Base-by-base conservation (phyloP, 2,329 filamentous ascomycete species). In the Aureobasidium sp. region DNA sequence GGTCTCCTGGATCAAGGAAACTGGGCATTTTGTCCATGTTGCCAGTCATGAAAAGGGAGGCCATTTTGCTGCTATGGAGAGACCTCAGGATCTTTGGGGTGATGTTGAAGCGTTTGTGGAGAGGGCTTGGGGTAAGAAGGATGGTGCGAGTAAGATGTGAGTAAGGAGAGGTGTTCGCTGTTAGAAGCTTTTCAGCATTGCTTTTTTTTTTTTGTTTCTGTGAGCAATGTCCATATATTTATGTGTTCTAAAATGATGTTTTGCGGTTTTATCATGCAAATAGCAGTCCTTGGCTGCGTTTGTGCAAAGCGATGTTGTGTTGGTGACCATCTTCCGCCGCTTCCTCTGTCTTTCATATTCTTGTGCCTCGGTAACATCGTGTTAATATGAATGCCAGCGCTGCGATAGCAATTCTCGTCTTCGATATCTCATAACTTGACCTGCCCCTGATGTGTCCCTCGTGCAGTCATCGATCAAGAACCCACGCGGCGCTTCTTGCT, bases 61-160 rank as follows among this genome's bases (percentile, higher is more conserved):
- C 0, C 75, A 76, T 67, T 77, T 77, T 63, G 72, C 73, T 1
- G 75, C 75, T 2, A 67, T 74, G 67, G 72, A 74, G 69, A 69
- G 68, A 59, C 72, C 71, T 57, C 63, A 66, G 17, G 71, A 69
- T 44, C 63, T 74, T 17, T 66, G 72, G 9, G 67, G 61, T 5
- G 71, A 74, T 67, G 66, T 74, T 6, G 71, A 74, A 52, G 71
- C 69, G 20, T 74, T 68, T 65, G 64, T 72, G 10, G 63, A 65
- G 63, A 37, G n/a, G 39, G 64, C 50, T 34, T 65, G 64, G 64
- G 57, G 12, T 2, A 52, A 52, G 34, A 37, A 37, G 34, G 34
- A 52, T 15, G 46, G 27, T 12, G 29, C 9, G 20, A 52, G 48
- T 17, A 52, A 52, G 20, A 52, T 51, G 2, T 51, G 32, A n/a